Evolutionary conservation across 768 basidiomycete genomes (phyloP).

Genomic region (Mycena polygramma): DNA sequence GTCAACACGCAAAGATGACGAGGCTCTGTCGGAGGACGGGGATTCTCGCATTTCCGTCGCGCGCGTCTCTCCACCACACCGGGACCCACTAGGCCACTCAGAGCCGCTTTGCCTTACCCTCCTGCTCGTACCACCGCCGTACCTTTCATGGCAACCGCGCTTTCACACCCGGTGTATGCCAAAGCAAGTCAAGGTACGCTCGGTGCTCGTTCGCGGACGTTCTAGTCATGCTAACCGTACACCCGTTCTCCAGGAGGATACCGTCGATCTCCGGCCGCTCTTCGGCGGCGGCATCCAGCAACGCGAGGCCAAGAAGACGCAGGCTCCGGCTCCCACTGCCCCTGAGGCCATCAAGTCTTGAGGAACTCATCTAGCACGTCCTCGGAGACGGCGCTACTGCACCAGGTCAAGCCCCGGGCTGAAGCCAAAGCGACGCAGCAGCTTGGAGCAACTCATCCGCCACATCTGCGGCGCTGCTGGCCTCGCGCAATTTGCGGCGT

Average conservation of each 20-base stretch:
- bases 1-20: no score
- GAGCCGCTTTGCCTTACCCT: no score
- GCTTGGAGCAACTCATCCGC: constrained; percentile 30
- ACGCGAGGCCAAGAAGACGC: neutral
- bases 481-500: constrained; percentile 9
- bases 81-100: no score
- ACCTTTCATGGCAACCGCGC: no score
- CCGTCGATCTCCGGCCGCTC: neutral
- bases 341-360: neutral
- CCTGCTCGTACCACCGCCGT: no score
- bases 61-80: no score
- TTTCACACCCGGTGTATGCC: constrained; percentile 4
- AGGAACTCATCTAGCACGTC: constrained; percentile 16
- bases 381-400: neutral
- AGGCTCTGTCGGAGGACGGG: no score
- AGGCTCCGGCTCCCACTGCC: neutral
- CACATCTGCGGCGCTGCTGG: constrained; percentile 30
- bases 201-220: neutral
- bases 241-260: constrained; percentile 13
- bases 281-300: constrained; percentile 26
- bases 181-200: constrained; percentile 23
- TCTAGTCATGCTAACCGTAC: neutral
- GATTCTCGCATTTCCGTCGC: no score
- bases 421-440: constrained; percentile 2
- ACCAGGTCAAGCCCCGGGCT: no score